Evolutionary conservation across 352 stramenopile species (phyloP).

Genomic region (Pythium aristosporum): DNA sequence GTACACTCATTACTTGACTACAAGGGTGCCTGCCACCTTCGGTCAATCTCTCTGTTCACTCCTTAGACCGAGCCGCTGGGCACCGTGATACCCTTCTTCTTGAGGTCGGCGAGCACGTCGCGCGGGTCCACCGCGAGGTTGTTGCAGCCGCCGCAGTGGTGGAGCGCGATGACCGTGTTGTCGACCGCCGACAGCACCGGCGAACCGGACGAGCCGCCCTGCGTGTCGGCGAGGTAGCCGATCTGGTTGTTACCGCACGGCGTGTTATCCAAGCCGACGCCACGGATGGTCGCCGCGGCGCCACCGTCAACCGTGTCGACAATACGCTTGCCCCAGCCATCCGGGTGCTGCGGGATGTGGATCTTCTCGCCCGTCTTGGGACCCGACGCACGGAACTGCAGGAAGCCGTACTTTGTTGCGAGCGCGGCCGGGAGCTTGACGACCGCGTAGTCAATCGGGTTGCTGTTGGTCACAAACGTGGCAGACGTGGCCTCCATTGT

Average conservation of each 20-base stretch:
- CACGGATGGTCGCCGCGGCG: conserved; percentile 7
- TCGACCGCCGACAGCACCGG: conserved; percentile 28
- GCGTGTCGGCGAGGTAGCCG: conserved; percentile 34
- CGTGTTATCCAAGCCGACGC: not conserved
- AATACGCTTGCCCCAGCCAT: conserved; percentile 68
- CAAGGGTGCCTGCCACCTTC: not conserved
- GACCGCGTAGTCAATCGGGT: conserved; percentile 23
- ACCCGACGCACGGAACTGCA: conserved; percentile 26
- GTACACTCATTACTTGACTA: not conserved
- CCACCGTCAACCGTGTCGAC: conserved; percentile 23
- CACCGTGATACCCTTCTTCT: conserved; percentile 17
- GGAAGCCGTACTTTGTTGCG: conserved; percentile 29
- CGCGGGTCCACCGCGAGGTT: conserved; percentile 28
- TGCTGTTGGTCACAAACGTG: conserved; percentile 27
- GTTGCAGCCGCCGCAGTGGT: conserved; percentile 36
- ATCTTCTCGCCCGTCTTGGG: conserved; percentile 33
- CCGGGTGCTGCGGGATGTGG: conserved; percentile 64
- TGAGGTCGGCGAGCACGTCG: conserved; percentile 15
- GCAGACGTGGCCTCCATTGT: conserved; percentile 18
- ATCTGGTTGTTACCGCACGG: conserved; percentile 30
- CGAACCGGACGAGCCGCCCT: conserved; percentile 30
- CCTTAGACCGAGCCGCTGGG: conserved; percentile 7
- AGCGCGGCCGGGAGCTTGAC: conserved; percentile 14
- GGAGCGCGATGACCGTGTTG: conserved; percentile 33
- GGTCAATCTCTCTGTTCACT: not conserved